Conservation (phyloP, 2,329 filamentous ascomycete species). For the Graphiopsis chlorocephala region DNA sequence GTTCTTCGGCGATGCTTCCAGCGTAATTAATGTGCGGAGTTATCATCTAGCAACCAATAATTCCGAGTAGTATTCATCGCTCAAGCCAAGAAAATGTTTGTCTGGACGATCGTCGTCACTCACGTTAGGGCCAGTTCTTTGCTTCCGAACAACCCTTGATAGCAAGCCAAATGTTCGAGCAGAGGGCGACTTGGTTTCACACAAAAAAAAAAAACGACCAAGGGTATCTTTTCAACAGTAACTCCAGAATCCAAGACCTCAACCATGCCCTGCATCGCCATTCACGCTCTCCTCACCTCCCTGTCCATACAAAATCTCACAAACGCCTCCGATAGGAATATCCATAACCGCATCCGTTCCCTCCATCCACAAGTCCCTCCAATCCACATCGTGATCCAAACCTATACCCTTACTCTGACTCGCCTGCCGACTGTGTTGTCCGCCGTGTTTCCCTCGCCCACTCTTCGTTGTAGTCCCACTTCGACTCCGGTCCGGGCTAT, state of each 20-base stretch:
- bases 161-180: no score
- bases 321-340: constrained; percentile 89
- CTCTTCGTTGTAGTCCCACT: constrained; percentile 20
- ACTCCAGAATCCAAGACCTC: neutral
- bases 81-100: no score
- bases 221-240: neutral
- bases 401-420: constrained; percentile 31
- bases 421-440: constrained; percentile 33
- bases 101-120: no score
- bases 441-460: constrained; percentile 37
- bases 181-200: no score
- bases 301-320: constrained; percentile 81
- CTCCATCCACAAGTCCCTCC: constrained; percentile 82
- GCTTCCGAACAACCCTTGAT: no score
- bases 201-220: no score
- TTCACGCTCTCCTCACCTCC: neutral
- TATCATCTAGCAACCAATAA: no score
- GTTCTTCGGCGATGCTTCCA: no score
- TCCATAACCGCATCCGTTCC: constrained; percentile 98
- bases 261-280: constrained; percentile 1
- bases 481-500: neutral
- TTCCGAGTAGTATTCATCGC: no score
- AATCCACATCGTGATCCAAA: constrained; percentile 53
- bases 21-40: no score
- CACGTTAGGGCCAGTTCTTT: no score